These are phyloP conservation scores for Paecilomyces sp. DNA, from an alignment of 2,329 filamentous ascomycete species.

Conservation along the genomic window DNA sequence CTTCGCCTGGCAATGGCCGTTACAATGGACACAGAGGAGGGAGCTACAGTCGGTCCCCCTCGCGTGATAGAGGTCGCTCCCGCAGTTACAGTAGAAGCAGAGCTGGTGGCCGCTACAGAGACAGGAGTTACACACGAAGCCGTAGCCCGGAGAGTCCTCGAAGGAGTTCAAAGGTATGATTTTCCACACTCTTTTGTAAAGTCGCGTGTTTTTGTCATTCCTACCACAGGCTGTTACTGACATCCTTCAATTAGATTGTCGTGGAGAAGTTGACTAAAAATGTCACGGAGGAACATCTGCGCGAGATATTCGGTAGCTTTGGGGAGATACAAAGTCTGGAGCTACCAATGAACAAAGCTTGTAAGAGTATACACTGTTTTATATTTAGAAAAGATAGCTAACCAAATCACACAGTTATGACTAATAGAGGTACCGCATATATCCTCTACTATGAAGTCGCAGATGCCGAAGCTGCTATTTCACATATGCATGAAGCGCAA, in stretches of 20 bases:
- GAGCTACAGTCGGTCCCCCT: constrained; percentile 21
- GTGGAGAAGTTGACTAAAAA: constrained; percentile 95
- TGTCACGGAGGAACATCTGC: constrained; percentile 78
- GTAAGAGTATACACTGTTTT: constrained; percentile 44
- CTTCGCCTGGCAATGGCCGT: constrained; percentile 14
- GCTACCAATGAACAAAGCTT: constrained; percentile 79
- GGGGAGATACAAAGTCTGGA: constrained; percentile 81
- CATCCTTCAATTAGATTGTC: constrained; percentile 60
- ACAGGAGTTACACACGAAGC: constrained; percentile 29
- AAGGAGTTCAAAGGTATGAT: constrained; percentile 17
- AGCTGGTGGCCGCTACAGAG: constrained; percentile 31
- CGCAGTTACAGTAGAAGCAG: constrained; percentile 34
- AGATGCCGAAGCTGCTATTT: constrained; percentile 80
- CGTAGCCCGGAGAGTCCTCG: constrained; percentile 17
- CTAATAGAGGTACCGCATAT: constrained; percentile 88
- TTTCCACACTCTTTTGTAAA: not conserved
- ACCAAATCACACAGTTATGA: constrained; percentile 55
- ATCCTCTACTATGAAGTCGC: constrained; percentile 71
- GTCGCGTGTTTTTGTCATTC: not conserved
- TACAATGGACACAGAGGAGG: constrained; percentile 20
- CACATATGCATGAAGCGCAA: constrained; percentile 97
- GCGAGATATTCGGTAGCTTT: constrained; percentile 87
- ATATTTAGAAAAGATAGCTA: constrained; percentile 2
- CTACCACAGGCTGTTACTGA: not conserved
- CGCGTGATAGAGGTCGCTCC: constrained; percentile 20